Conservation (phyloP, 495 filamentous ascomycete genomes). For the Penicilliopsis zonata region DNA sequence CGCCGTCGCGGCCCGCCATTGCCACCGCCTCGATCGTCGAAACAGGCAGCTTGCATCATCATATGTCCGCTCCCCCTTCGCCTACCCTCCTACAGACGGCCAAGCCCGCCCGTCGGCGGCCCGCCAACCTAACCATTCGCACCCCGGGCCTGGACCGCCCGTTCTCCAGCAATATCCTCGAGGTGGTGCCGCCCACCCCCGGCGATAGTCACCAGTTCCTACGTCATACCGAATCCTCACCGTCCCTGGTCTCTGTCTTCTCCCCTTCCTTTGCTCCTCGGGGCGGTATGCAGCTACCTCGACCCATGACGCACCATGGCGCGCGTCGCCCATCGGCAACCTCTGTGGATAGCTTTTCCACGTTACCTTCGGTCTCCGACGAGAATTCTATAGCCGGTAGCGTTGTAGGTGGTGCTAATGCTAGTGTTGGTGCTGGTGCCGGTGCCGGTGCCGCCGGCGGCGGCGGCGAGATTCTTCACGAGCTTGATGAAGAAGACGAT, state of each 20-base stretch:
- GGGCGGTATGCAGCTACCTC: slow-evolving; percentile 54
- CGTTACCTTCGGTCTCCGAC: slow-evolving; percentile 14
- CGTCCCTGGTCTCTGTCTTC: slow-evolving; percentile 44
- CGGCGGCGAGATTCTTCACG: slow-evolving; percentile 28
- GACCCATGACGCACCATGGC: slow-evolving; percentile 29
- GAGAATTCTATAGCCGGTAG: slow-evolving; percentile 13
- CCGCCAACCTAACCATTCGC: slow-evolving; percentile 62
- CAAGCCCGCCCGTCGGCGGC: slow-evolving; percentile 59
- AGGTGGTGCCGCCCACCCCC: slow-evolving; percentile 39
- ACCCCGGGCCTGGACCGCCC: slow-evolving; percentile 43
- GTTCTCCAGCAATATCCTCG: slow-evolving; percentile 20
- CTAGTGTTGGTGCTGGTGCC: too few relatives aligned
- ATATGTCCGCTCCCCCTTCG: slow-evolving; percentile 65
- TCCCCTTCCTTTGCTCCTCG: slow-evolving; percentile 46
- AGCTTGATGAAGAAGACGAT: slow-evolving; percentile 63
- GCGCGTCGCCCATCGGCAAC: slow-evolving; percentile 11
- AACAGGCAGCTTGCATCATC: slow-evolving; percentile 29
- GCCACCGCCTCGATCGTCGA: slow-evolving; percentile 35
- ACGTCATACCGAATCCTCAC: slow-evolving; percentile 59
- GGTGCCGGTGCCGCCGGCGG: too few relatives aligned
- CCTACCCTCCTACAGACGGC: slow-evolving; percentile 73
- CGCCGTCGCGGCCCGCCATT: slow-evolving; percentile 31
- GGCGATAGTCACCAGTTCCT: slow-evolving; percentile 36
- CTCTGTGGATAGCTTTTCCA: slow-evolving; percentile 16
- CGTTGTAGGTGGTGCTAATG: too few relatives aligned